These are phyloP conservation scores for Aspergillus nidulans DNA, from an alignment of 495 filamentous ascomycete species.

Conservation along the genomic window DNA sequence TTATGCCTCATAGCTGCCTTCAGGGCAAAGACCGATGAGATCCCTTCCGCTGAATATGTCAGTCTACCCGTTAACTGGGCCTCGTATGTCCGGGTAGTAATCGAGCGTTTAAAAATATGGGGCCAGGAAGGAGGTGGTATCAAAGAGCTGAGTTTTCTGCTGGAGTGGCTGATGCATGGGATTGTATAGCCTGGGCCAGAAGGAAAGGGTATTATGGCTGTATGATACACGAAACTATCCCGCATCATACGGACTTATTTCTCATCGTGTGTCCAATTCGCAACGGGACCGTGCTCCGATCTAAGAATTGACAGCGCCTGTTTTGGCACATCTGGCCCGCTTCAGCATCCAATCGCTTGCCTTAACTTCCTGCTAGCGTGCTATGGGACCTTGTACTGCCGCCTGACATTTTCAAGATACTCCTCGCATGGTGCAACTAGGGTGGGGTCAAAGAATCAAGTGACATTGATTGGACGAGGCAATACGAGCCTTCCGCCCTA, in stretches of 20 bases:
- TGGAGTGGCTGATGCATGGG: slow-evolving; percentile 28
- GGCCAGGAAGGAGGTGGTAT: slow-evolving; percentile 27
- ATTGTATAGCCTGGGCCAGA: not conserved
- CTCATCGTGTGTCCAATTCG: not conserved
- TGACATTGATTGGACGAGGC: not conserved
- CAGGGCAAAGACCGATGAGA: slow-evolving; percentile 20
- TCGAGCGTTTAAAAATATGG: slow-evolving; percentile 26
- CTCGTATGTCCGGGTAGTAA: slow-evolving; percentile 23
- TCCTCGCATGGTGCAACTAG: not conserved
- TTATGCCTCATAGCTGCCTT: slow-evolving; percentile 28
- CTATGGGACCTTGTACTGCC: not conserved
- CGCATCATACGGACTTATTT: not conserved
- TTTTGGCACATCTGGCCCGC: not conserved
- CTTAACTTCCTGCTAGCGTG: not conserved
- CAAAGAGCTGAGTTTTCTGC: slow-evolving; percentile 22
- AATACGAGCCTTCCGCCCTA: not conserved
- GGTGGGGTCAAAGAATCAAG: not conserved
- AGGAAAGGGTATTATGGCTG: not conserved
- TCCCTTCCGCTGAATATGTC: slow-evolving; percentile 21
- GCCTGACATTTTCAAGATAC: too few relatives aligned
- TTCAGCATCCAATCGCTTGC: not conserved
- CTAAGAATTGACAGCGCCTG: not conserved
- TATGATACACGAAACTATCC: not conserved
- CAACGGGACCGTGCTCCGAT: too few relatives aligned
- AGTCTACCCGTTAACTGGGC: slow-evolving; percentile 22